Evolutionary conservation across 805 yeast genomes (phyloP).

Genomic region (Ogataea populi-albae): DNA sequence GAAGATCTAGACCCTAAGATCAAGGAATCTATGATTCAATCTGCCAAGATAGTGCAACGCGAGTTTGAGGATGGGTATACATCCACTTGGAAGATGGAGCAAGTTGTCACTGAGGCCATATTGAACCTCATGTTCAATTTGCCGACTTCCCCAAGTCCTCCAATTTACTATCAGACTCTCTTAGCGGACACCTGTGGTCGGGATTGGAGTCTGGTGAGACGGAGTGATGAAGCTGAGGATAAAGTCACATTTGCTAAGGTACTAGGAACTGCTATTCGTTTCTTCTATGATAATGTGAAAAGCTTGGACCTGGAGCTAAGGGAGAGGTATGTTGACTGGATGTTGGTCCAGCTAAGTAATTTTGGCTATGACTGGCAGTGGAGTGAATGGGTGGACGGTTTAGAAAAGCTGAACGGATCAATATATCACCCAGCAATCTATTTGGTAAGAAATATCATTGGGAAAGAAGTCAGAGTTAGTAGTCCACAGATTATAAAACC

Average conservation of each 20-base stretch:
- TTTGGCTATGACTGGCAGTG: constrained; percentile 97
- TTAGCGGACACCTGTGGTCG: constrained; percentile 83
- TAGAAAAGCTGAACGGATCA: constrained; percentile 41
- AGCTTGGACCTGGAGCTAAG: constrained; percentile 73
- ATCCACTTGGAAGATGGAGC: constrained; percentile 90
- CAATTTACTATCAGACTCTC: constrained; percentile 78
- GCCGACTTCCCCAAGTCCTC: constrained; percentile 63
- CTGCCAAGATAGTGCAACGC: constrained; percentile 36
- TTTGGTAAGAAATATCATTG: constrained; percentile 74
- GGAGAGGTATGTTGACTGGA: constrained; percentile 80
- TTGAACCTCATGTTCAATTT: constrained; percentile 73
- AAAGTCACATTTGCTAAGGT: constrained; percentile 79
- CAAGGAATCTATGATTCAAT: constrained; percentile 27
- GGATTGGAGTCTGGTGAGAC: constrained; percentile 52
- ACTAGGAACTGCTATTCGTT: constrained; percentile 87
- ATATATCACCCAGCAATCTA: constrained; percentile 68
- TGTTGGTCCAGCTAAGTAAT: constrained; percentile 87
- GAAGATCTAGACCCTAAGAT: constrained; percentile 26
- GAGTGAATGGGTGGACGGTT: constrained; percentile 84
- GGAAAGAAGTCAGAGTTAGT: constrained; percentile 82
- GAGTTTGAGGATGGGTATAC: constrained; percentile 37
- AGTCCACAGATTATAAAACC: constrained; percentile 67
- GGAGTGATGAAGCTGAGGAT: constrained; percentile 20
- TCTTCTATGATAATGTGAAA: constrained; percentile 65
- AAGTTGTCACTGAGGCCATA: constrained; percentile 79